phyloP scores from a whole-genome alignment of 306 rosid genomes.

The Vicia sativa region DNA sequence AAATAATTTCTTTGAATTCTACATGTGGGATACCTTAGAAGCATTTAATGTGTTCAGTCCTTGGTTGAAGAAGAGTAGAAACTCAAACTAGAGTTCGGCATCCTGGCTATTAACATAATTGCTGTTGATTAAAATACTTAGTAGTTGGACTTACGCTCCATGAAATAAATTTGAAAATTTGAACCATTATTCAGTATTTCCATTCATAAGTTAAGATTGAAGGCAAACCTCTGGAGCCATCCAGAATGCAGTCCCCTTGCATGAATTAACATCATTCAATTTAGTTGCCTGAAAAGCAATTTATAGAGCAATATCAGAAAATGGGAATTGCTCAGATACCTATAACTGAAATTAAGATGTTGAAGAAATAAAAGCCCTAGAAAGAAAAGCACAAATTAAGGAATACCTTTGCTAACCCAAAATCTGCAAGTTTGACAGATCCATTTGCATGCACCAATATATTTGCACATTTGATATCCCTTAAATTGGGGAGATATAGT shows the following conservation, averaged over 20 bases:
- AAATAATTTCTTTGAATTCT: constrained; percentile 25
- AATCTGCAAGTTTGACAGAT: constrained; percentile 96
- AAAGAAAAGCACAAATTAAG: constrained; percentile 16
- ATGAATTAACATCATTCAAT: constrained; percentile 77
- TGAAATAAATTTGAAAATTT: constrained; percentile 15
- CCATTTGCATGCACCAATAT: constrained; percentile 91
- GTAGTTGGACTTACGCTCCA: constrained; percentile 12
- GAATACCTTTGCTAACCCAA: constrained; percentile 96
- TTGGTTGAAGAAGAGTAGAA: constrained; percentile 23
- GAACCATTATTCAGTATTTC: constrained; percentile 17
- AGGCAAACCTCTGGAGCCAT: constrained; percentile 98
- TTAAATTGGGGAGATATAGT: constrained; percentile 36
- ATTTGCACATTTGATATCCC: constrained; percentile 98
- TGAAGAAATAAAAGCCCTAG: constrained; percentile 9
- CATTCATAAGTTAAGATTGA: constrained; percentile 33
- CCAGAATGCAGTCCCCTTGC: constrained; percentile 91
- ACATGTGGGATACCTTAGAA: constrained; percentile 6
- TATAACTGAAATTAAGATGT: constrained; percentile 23
- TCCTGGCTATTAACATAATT: constrained; percentile 9
- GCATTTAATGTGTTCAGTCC: constrained; percentile 20
- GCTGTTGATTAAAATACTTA: constrained; percentile 19
- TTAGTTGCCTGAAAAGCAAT: constrained; percentile 68
- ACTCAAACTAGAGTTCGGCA: constrained; percentile 21
- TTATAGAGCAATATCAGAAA: constrained; percentile 30
- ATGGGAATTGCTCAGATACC: constrained; percentile 27